phyloP scores from a whole-genome alignment of 1,284 basidiomycete genomes.

The Golubevia pallescens region DNA sequence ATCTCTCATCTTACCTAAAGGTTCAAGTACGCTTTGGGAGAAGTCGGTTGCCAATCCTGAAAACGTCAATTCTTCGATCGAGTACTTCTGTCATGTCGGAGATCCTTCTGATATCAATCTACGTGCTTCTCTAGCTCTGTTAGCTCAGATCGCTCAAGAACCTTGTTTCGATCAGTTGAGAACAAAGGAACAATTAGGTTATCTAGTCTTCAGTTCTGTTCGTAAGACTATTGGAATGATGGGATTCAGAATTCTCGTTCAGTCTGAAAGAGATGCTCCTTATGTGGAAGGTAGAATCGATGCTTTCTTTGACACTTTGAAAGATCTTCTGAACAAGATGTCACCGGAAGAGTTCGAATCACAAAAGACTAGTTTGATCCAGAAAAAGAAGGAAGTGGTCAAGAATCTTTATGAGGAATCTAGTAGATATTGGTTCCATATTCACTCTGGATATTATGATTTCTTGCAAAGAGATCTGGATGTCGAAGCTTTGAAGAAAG shows the following conservation, averaged over 20 bases:
- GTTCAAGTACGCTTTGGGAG: conserved; percentile 75
- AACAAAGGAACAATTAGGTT: conserved; percentile 96
- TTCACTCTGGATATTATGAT: conserved; percentile 78
- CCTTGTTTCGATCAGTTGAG: conserved; percentile 91
- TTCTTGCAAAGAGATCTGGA: conserved; percentile 77
- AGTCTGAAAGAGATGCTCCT: conserved; percentile 83
- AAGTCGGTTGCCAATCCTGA: conserved; percentile 80
- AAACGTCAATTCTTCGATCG: conserved; percentile 78
- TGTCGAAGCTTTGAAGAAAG: conserved; percentile 71
- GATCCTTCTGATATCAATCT: conserved; percentile 33
- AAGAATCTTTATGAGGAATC: conserved; percentile 60
- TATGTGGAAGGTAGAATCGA: conserved; percentile 89
- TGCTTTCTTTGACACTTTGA: conserved; percentile 79
- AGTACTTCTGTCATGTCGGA: conserved; percentile 62
- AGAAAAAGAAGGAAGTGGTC: conserved; percentile 53
- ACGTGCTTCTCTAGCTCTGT: conserved; percentile 46
- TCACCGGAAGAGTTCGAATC: conserved; percentile 41
- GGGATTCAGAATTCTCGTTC: conserved; percentile 86
- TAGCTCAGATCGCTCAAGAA: conserved; percentile 68
- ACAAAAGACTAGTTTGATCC: conserved; percentile 47
- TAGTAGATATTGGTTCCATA: conserved; percentile 70
- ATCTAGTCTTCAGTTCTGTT: conserved; percentile 52
- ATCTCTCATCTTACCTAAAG: conserved; percentile 67
- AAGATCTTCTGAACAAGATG: conserved; percentile 62
- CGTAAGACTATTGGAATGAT: conserved; percentile 68